These are phyloP conservation scores for Agrocybe praecox DNA, from an alignment of 768 basidiomycete genomes.

Conservation along the genomic window DNA sequence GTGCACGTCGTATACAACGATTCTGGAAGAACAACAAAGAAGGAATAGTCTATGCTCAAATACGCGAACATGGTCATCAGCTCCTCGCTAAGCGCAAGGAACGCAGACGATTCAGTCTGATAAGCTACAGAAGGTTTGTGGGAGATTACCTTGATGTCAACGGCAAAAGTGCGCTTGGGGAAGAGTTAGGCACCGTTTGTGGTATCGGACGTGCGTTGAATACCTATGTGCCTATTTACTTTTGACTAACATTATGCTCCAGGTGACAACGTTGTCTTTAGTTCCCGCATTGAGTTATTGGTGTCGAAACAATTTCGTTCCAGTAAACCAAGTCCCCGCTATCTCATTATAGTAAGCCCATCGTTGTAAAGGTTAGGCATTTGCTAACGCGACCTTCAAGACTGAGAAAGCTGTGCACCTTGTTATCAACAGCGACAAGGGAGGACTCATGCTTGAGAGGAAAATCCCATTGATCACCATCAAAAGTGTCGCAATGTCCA, in stretches of 20 bases:
- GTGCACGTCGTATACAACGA: constrained; percentile 91
- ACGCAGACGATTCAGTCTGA: constrained; percentile 87
- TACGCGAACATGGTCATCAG: constrained; percentile 95
- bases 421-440: constrained; percentile 59
- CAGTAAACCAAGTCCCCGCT: constrained; percentile 90
- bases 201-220: constrained; percentile 65
- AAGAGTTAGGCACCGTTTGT: constrained; percentile 72
- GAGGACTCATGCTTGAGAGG: constrained; percentile 74
- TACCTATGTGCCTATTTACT: neutral
- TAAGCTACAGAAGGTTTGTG: constrained; percentile 93
- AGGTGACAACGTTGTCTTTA: constrained; percentile 85
- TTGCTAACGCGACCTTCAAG: constrained; percentile 36
- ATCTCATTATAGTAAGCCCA: constrained; percentile 78
- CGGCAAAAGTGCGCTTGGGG: constrained; percentile 75
- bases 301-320: constrained; percentile 87
- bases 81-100: constrained; percentile 92
- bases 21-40: constrained; percentile 99
- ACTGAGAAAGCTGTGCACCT: constrained; percentile 87
- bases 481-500: constrained; percentile 84
- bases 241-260: neutral
- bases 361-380: neutral
- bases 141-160: constrained; percentile 96
- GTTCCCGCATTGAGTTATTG: constrained; percentile 76
- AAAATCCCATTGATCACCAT: constrained; percentile 91
- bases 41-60: constrained; percentile 81